phyloP scores from a whole-genome alignment of 164 flowering plant genomes.

The Pachysandra terminalis region DNA sequence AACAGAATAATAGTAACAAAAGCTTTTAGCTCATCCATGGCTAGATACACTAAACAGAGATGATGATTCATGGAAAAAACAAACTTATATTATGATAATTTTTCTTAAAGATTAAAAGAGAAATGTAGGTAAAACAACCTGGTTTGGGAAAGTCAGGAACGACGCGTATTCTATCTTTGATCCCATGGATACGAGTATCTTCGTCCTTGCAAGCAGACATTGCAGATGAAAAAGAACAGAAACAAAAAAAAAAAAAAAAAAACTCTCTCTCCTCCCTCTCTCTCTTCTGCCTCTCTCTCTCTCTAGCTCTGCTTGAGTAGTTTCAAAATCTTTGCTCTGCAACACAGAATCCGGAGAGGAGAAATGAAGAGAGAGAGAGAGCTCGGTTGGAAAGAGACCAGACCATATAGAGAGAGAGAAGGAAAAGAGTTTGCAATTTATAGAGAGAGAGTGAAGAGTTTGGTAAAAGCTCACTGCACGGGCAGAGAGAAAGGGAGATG shows the following conservation, averaged over 20 bases:
- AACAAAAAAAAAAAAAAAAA: background rate
- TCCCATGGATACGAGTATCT: conserved; percentile 71
- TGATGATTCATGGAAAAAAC: background rate
- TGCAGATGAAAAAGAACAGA: conserved; percentile 19
- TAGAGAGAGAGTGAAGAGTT: background rate
- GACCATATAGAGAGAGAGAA: background rate
- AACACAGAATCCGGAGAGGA: background rate
- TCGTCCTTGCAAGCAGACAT: conserved; percentile 55
- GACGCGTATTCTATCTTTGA: conserved; percentile 70
- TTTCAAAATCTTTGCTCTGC: background rate
- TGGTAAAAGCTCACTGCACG: conserved; percentile 5
- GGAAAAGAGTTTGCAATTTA: background rate
- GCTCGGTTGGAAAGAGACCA: background rate
- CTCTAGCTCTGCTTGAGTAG: background rate
- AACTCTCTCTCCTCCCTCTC: conserved; percentile 1
- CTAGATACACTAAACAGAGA: background rate
- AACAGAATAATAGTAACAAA: background rate
- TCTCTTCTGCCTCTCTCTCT: conserved; percentile 3
- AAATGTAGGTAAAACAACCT: conserved; percentile 32
- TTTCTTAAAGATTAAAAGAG: background rate
- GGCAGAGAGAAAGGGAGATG: background rate
- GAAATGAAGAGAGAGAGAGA: background rate
- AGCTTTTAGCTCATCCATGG: no score
- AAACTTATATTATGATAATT: background rate
- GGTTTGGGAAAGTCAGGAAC: conserved; percentile 86